phyloP scores from a whole-genome alignment of 2,329 filamentous ascomycete species.

The Dendrostoma leiphaemia region DNA sequence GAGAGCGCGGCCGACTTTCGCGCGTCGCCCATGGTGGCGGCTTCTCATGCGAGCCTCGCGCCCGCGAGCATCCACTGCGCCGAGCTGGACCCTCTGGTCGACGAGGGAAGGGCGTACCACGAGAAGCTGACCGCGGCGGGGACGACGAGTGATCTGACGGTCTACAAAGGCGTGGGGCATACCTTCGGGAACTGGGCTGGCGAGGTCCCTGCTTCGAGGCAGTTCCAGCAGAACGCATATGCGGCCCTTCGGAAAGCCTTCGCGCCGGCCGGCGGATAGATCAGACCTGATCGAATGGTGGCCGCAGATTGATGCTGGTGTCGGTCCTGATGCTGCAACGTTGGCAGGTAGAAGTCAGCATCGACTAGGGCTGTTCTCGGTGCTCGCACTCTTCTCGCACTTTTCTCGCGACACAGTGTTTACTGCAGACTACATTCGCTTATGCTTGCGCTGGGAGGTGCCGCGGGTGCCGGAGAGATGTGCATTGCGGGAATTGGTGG shows the following conservation, averaged over 20 bases:
- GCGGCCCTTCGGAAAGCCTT: conserved; percentile 28
- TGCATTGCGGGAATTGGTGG: no score
- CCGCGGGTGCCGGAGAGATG: no score
- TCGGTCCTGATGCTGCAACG: neutral
- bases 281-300: neutral
- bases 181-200: conserved; percentile 35
- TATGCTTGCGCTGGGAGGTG: no score
- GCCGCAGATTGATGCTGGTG: neutral
- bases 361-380: neutral
- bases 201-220: conserved; percentile 29
- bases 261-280: conserved; percentile 5
- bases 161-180: conserved; percentile 35
- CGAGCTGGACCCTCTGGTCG: conserved; percentile 32
- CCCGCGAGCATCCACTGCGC: conserved; percentile 32
- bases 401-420: neutral
- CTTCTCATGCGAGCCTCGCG: conserved; percentile 31
- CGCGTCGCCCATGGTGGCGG: conserved; percentile 33
- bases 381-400: neutral
- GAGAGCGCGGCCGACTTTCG: conserved; percentile 28
- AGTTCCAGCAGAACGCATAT: conserved; percentile 31
- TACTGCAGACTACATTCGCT: no score
- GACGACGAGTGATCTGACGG: conserved; percentile 30
- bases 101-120: conserved; percentile 32
- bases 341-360: no score
- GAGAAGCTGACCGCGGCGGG: conserved; percentile 28